Evolutionary conservation across 2,329 filamentous ascomycete species (phyloP).

Genomic region (Pezicula carpinea): DNA sequence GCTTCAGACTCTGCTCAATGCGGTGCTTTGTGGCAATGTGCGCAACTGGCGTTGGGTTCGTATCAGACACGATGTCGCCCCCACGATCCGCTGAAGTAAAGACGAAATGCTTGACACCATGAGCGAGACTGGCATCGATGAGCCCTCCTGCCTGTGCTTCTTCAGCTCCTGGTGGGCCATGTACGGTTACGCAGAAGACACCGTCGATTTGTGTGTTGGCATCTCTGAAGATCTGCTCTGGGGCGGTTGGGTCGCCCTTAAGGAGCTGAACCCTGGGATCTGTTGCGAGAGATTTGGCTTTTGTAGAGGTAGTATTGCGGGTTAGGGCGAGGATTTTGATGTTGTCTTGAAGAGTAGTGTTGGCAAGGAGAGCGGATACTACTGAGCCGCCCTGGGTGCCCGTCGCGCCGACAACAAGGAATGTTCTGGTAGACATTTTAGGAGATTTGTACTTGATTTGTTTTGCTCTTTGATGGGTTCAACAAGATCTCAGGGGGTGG

Average conservation of each 20-base stretch:
- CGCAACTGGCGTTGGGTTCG: slow-evolving; percentile 49
- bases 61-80: slow-evolving; percentile 43
- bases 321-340: slow-evolving; percentile 49
- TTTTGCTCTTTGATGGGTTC: too few relatives aligned
- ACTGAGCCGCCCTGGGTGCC: slow-evolving; percentile 28
- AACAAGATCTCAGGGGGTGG: too few relatives aligned
- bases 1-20: slow-evolving; percentile 55
- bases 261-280: slow-evolving; percentile 44
- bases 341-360: slow-evolving; percentile 5
- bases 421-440: not conserved
- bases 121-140: slow-evolving; percentile 50
- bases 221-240: slow-evolving; percentile 40
- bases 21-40: slow-evolving; percentile 59
- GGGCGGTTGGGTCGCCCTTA: slow-evolving; percentile 46
- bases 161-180: slow-evolving; percentile 32
- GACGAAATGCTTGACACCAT: slow-evolving; percentile 55
- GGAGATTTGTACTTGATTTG: too few relatives aligned
- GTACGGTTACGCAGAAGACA: slow-evolving; percentile 45
- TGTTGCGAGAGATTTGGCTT: slow-evolving; percentile 37
- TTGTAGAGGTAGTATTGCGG: slow-evolving; percentile 38
- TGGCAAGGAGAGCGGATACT: slow-evolving; percentile 30
- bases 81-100: slow-evolving; percentile 62
- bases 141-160: slow-evolving; percentile 52
- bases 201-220: slow-evolving; percentile 42
- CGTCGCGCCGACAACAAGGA: slow-evolving; percentile 28